These are phyloP conservation scores for Hypoxylon sp. DNA, from an alignment of 2,329 filamentous ascomycete genomes.

Conservation along the genomic window DNA sequence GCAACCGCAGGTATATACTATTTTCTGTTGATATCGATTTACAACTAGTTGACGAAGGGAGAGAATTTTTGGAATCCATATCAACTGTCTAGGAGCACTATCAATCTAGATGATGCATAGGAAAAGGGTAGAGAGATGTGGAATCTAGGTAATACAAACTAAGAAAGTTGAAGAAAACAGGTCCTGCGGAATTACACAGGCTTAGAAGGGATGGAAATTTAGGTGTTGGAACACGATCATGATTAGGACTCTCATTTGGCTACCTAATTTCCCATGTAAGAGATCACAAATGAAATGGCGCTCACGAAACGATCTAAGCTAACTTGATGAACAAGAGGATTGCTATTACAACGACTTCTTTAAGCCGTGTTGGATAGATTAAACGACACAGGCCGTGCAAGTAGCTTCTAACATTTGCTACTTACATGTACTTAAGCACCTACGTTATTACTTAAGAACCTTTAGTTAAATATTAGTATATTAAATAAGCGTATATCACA, in stretches of 20 bases:
- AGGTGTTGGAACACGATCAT: background rate
- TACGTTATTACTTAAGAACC: too few species aligned
- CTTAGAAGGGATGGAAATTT: background rate
- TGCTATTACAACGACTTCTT: background rate
- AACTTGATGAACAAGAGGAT: background rate
- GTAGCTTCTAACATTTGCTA: too few species aligned
- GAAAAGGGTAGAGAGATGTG: too few species aligned
- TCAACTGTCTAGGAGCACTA: background rate
- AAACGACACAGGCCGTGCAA: too few species aligned
- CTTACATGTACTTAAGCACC: too few species aligned
- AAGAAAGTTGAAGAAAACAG: background rate
- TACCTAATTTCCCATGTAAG: background rate
- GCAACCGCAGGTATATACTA: conserved; percentile 41
- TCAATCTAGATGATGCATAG: background rate
- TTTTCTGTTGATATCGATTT: background rate
- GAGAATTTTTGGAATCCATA: background rate
- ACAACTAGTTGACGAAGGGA: background rate
- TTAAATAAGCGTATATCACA: too few species aligned
- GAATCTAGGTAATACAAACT: background rate
- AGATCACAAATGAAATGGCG: background rate
- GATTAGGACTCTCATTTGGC: background rate
- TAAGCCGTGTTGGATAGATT: background rate
- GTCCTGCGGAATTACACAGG: background rate
- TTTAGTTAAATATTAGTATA: too few species aligned
- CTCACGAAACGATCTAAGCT: background rate